Base-by-base conservation (phyloP, 2,329 filamentous ascomycete species). In the Verticillium alfalfae region DNA sequence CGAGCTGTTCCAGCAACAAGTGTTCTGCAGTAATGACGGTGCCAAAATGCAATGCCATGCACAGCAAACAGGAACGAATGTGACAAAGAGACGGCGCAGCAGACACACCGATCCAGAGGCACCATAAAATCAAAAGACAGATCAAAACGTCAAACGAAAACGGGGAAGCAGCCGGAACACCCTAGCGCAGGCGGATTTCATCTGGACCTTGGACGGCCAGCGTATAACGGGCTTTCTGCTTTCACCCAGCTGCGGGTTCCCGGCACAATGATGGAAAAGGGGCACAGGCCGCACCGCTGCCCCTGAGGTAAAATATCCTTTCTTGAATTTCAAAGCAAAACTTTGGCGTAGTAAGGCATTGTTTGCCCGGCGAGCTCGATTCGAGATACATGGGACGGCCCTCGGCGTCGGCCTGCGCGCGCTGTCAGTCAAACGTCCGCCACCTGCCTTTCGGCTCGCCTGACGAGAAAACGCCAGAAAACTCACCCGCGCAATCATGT, bases 191-290 rank as follows among this genome's bases (percentile, higher is more conserved):
- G 58, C 64, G 66, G 60, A n/a, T n/a, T 69, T 68, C 59, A 72
- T 67, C 67, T 74, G 74, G 67, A 73, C 71, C 55, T 70, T 70
- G 64, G 64, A 72, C 67, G 55, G 70, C 64, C 64, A 59, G 69
- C 63, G 66, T 72, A 74, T 65, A 60, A 61, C 52, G 67, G 62
- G n/a, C n/a, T 10, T 52, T 52, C 45, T 52, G 45, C 45, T 52
- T 52, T 52, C 45, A 18, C n/a, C n/a, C 45, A 10, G 45, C 45
- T 76, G 78, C 59, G 90, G 89, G 79, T 93, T 89, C 63, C 91
- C n/a, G n/a, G 82, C 59, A 94, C 88, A 91, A 96, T 96, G 76
- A 93, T 89, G 70, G 90, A 89, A 89, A 73, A 94, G 78, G 62
- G 80, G 80, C 58, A 93, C 82, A 34, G 88, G 84, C 63, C 63